Evolutionary conservation across 805 yeast species (phyloP), one percentile per base, ranked within the genome.

Genomic region (Tetrapisispora taiwanensis): DNA sequence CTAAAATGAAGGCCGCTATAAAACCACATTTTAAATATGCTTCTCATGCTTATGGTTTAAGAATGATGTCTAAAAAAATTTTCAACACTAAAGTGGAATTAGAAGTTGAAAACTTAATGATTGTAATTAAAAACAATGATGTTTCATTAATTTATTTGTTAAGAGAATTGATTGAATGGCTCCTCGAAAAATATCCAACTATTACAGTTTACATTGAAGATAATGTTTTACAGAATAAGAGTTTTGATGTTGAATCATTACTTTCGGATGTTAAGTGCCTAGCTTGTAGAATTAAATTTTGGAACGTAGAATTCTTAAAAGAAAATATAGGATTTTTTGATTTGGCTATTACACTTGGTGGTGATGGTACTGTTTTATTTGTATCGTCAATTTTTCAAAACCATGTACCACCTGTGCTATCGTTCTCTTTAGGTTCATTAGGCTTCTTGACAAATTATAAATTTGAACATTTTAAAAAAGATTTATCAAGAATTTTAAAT

Each of bases 311-410:
- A 17, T 68, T 81, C 44, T 74, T 85, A 12, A 53, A 63, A 46
- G 41, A 58, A 39, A 48, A 58, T 44, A 59, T 59, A n/a, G 71
- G 73, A 30, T 55, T 69, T 38, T 76, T 79, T 50, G 97, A 90
- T 60, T 68, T 89, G 47, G 81, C 87, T 2, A 76, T 90, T 36
- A 86, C 97, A 0, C 69, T 92, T 8, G 98, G 98, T 20, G 98
- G 98, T 15, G 98, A 92, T 59, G 97, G 98, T 8, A 92, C 98
- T 0, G 95, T 90, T 39, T 68, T 90, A 9, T 83, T 83, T 55
- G 90, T 90, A 0, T 87, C 95, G 2, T 81, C 92, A 45, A 68
- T 88, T 34, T 92, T 92, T 63, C 94, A 84, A 65, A 69, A 74
- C 46, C 74, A 75, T 40, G 96, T 89, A 1, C 98, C 98, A 1